A percentile compares a stretch with the other conserved stretches of the same genome.
Evolutionary conservation across 176 grass and related monocot species (phyloP).

Genomic region (Hyparrhenia diplandra): DNA sequence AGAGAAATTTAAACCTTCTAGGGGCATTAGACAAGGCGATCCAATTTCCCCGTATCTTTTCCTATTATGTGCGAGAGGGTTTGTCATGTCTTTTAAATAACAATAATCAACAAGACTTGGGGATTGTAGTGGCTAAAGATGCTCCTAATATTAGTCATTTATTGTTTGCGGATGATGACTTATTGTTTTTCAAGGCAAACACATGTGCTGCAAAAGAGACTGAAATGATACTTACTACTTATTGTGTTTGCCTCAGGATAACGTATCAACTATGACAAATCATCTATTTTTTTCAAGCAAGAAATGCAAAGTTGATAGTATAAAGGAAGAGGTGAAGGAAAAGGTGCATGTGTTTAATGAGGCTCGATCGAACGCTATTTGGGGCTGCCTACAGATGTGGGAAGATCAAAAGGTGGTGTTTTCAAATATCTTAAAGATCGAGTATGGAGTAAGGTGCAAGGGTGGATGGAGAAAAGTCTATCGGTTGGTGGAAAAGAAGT

Average conservation of each 20-base stretch:
- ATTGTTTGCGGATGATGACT: no score
- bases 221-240: no score
- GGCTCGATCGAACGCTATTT: not conserved
- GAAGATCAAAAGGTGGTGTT: not conserved
- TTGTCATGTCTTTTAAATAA: no score
- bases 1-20: no score
- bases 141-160: no score
- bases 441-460: not conserved
- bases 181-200: no score
- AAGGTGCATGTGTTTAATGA: not conserved
- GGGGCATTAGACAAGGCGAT: no score
- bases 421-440: not conserved
- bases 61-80: no score
- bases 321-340: not conserved
- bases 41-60: no score
- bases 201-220: no score
- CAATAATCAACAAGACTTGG: no score
- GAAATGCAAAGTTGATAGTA: not conserved
- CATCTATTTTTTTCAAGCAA: not conserved
- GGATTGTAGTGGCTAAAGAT: no score
- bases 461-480: not conserved
- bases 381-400: not conserved
- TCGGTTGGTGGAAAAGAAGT: not conserved
- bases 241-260: not conserved
- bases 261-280: not conserved